phyloP scores from a whole-genome alignment of 2,329 filamentous ascomycete species.

The Sporothrix euskadiensis region DNA sequence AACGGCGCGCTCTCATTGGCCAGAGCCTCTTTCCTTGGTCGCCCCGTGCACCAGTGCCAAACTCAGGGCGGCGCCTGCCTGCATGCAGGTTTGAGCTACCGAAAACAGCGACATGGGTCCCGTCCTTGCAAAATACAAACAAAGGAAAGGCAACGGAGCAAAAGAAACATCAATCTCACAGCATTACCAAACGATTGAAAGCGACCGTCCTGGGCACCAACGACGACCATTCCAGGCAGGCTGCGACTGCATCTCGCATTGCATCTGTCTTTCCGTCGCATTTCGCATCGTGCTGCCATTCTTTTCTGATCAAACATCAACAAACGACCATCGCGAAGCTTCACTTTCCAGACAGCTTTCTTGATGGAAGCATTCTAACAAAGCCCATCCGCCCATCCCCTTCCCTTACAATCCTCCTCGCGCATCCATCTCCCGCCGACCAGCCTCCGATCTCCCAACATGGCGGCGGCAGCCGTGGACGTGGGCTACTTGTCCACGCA shows the following conservation, averaged over 20 bases:
- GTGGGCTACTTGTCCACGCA: constrained; percentile 72
- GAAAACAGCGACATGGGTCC: constrained; percentile 28
- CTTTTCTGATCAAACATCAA: background rate
- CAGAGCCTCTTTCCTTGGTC: constrained; percentile 4
- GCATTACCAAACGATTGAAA: constrained; percentile 5
- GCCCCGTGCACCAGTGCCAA: constrained; percentile 20
- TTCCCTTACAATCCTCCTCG: background rate
- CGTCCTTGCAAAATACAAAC: constrained; percentile 28
- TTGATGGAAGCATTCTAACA: constrained; percentile 27
- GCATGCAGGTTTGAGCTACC: constrained; percentile 23
- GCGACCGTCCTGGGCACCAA: background rate
- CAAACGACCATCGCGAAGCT: background rate
- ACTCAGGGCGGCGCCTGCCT: constrained; percentile 15
- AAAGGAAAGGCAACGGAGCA: constrained; percentile 10
- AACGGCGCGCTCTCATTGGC: constrained; percentile 30
- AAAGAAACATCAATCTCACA: constrained; percentile 4
- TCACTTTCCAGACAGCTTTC: background rate
- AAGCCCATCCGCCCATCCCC: background rate
- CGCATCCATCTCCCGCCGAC: background rate
- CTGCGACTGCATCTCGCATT: background rate
- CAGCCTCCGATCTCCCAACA: constrained; percentile 40
- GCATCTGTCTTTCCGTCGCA: background rate
- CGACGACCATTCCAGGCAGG: constrained; percentile 10
- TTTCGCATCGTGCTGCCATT: background rate
- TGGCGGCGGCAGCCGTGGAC: constrained; percentile 66